Base-by-base conservation (phyloP, 1,139 yeast genomes). In the Blastobotrys niveus region DNA sequence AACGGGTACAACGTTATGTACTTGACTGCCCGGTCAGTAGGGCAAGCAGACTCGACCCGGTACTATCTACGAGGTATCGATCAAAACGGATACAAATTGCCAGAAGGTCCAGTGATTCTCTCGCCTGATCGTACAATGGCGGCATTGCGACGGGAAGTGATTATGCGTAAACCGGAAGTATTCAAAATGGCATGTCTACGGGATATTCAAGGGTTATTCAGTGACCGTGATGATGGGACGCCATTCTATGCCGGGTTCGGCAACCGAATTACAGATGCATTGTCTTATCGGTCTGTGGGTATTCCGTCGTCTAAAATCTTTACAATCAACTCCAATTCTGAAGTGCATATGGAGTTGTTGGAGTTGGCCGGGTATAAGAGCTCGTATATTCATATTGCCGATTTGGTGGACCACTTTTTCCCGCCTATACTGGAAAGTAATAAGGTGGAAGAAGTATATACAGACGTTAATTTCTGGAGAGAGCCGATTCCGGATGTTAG, bases 211-310 rank as follows among this genome's bases (percentile, higher is more conserved):
- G 75, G 81, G 46, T 69, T 93, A 26, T 78, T 62, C 52, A 66
- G 61, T 10, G 64, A 58, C 35, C 53, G 49, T 10, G 58, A 58
- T 22, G 54, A 54, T 25, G 52, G 48, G 9, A 82, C 89, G 1
- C 96, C 97, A 3, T 93, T 93, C 58, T 89, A 86, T 64, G 98
- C 98, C 5, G 99, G 98, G 0, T 93, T 93, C 63, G 99, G 99
- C 19, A 93, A 93, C 61, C 73, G 95, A 55, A 91, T 93, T 49
- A 93, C 99, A 0, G 99, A 93, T 67, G 98, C 98, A 5, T 74
- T 93, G 46, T 86, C 96, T 48, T 93, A 93, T 63, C 73, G 98
- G 56, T 83, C 91, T 10, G 98, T 91, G 3, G 88, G 93, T 10
- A 86, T 93, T 7, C 98, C 98, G 2, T 81, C 95, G 26, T 93